Base-by-base conservation (phyloP, 2,329 filamentous ascomycete genomes). In the Chalaropsis ovoidea region DNA sequence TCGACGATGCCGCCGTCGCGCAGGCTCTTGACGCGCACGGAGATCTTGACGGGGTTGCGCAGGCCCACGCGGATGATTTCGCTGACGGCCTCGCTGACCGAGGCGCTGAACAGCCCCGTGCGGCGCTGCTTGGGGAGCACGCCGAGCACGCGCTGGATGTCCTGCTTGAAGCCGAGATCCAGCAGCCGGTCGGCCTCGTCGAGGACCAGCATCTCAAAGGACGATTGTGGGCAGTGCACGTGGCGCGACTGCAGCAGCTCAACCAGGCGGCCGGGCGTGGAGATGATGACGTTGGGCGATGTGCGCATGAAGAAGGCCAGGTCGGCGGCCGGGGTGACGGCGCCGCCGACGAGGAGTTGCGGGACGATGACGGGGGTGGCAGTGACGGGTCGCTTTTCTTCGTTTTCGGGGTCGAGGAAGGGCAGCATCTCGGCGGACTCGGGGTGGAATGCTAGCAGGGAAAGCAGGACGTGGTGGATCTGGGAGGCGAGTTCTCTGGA, bases 101-200 rank as follows among this genome's bases (percentile, higher is more conserved):
- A 95, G 13, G 94, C 94, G 72, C 90, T 96, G 76, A 97, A 99
- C 0, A 99, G 78, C 0, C 94, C 94, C 0, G 94, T 99, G 61
- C 94, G 83, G 63, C 94, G 82, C 74, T 99, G 94, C 73, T 99
- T 99, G 0, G 94, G 94, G 5, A 99, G 77, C 17, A 88, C 83
- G 0, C 85, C 84, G 24, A 99, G 77, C 49, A 97, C 96, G 65
- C 85, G 89, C 70, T 94, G 90, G 35, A 99, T 76, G 70, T 96
- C 91, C 65, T 89, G 86, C 74, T 95, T 94, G 76, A 99, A 97
- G 5, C 95, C 94, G 24, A 97, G 81, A 75, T 99, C 94, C 11
- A 99, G 80, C 31, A 99, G 78, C 67, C 94, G 83, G 75, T 99
- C 94, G 62, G 93, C 94, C 77, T 99, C 94, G 72, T 99, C 94